Conservation (phyloP, 2,329 filamentous ascomycete genomes). For the Taxawa tesnikishii region DNA sequence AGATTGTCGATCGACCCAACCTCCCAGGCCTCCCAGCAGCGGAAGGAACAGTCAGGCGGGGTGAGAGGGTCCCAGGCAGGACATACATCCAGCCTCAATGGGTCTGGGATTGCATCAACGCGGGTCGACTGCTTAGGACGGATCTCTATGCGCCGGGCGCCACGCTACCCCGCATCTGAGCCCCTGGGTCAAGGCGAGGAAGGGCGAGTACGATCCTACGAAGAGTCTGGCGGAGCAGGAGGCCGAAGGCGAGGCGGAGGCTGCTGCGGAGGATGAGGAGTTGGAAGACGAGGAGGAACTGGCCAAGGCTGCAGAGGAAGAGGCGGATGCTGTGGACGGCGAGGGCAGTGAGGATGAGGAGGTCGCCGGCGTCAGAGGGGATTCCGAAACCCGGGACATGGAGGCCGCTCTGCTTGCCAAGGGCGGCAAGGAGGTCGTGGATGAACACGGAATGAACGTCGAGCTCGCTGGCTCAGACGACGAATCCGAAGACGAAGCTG, state of each 20-base stretch:
- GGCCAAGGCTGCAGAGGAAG: slow-evolving; percentile 22
- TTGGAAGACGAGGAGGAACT: slow-evolving; percentile 16
- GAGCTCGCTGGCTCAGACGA: slow-evolving; percentile 28
- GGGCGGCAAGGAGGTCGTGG: slow-evolving; percentile 12
- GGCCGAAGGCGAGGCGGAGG: slow-evolving; percentile 70
- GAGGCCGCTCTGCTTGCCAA: slow-evolving; percentile 14
- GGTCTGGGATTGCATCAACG: slow-evolving; percentile 96
- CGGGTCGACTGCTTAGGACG: slow-evolving; percentile 73
- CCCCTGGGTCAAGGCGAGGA: slow-evolving; percentile 81
- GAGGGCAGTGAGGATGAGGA: slow-evolving; percentile 26
- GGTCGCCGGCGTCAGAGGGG: slow-evolving; percentile 13
- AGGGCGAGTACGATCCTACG: slow-evolving; percentile 85
- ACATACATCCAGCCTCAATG: slow-evolving; percentile 95
- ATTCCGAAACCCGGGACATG: slow-evolving; percentile 28
- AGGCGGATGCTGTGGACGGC: slow-evolving; percentile 35
- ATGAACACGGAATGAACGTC: slow-evolving; percentile 35
- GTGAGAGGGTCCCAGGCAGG: slow-evolving; percentile 75
- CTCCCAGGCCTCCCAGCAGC: slow-evolving; percentile 46
- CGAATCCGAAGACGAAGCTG: slow-evolving; percentile 31
- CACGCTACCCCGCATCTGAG: slow-evolving; percentile 88
- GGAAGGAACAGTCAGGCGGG: slow-evolving; percentile 48
- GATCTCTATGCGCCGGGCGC: slow-evolving; percentile 85
- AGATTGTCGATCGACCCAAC: slow-evolving; percentile 83
- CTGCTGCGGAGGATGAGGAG: slow-evolving; percentile 25
- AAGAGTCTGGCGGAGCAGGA: slow-evolving; percentile 78